Evolutionary conservation across 768 basidiomycete genomes (phyloP), one percentile per base, ranked within the genome.

Genomic region (Lyophyllum decastes): DNA sequence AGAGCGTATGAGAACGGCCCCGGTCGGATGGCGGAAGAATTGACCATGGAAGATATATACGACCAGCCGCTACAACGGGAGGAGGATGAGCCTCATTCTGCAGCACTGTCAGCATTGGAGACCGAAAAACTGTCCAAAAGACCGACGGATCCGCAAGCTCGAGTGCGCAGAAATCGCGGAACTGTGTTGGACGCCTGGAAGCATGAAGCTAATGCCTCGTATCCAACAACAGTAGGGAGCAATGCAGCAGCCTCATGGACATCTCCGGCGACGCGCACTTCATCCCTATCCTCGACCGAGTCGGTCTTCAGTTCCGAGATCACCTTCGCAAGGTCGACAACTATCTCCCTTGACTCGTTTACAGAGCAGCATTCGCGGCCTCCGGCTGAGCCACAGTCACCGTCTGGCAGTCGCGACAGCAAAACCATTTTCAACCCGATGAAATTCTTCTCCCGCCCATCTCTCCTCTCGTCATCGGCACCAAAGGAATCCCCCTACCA

Each of bases 391-490:
- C n/a, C 16, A 14, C 7, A 43, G 26, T 16, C 45, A 49, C 27
- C 46, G 25, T 35, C 41, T 26, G 43, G 21, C 22, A 38, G 41
- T 30, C 22, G 22, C 21, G 49, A 60, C 49, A 25, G 16, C 17
- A 55, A 47, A 33, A 17, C 14, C 30, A 21, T 22, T 5, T 58
- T 56, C 50, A 62, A 62, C 38, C 54, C 57, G 19, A 56, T 62
- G 57, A 59, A 56, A 21, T 24, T 58, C 16, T 58, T 62, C 26
- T 59, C 50, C 16, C 61, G 61, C 2, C 43, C 61, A 19, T 26
- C 53, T 19, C 53, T 54, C 30, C 54, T 54, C 11, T 30, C 10
- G 55, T 54, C 60, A 24, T 17, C 56, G 11, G 22, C 45, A 34
- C 34, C 45, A 9, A 38, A 61, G 24, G 49, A 55, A 12, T 26